Evolutionary conservation across 2,329 filamentous ascomycete species (phyloP), one percentile per base, ranked within the genome.

Genomic region (Colletotrichum liaoningense): DNA sequence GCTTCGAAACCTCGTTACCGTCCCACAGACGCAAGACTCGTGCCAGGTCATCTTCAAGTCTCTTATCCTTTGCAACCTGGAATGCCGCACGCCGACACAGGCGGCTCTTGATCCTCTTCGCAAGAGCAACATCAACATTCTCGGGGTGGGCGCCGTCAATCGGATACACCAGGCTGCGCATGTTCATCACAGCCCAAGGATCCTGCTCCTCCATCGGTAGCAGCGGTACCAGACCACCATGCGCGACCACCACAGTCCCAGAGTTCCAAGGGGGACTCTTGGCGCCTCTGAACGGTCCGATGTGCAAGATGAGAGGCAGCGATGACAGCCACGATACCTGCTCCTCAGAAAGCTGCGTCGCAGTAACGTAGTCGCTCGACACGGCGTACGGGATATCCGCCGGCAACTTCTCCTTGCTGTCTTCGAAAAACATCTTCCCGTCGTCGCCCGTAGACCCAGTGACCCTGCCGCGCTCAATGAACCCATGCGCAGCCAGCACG

Each of bases 111-210:
- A 22, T 22, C 42, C 42, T 49, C 19, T 49, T 49, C 42, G 42
- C 42, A 49, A 49, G 42, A 49, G 42, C 42, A 19, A 22, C 42
- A 11, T 7, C 19, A 5, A 49, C 19, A 4, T 49, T 49, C 19
- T 49, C 42, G 8, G 42, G 19, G 19, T 49, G 42, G 8, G 7
- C 42, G 42, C 42, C 19, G 19, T 80, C 77, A 24, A 79, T 79
- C 4, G 91, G 83, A 75, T 86, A 87, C 76, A 93, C 87, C 64
- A 98, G 89, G 5, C 91, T 94, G 69, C 95, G 91, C 94, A 99
- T 97, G 79, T 94, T 97, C 95, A 98, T 98, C 46, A 94, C 93
- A 63, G 93, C 92, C 81, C 90, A 92, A 0, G 95, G 93, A 81
- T 98, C 88, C 77, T 92, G 96, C 66, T 88, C 85, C 59, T 92